These are phyloP conservation scores for Clitopilus passeckerianus DNA, from an alignment of 768 basidiomycete species.

Conservation along the genomic window DNA sequence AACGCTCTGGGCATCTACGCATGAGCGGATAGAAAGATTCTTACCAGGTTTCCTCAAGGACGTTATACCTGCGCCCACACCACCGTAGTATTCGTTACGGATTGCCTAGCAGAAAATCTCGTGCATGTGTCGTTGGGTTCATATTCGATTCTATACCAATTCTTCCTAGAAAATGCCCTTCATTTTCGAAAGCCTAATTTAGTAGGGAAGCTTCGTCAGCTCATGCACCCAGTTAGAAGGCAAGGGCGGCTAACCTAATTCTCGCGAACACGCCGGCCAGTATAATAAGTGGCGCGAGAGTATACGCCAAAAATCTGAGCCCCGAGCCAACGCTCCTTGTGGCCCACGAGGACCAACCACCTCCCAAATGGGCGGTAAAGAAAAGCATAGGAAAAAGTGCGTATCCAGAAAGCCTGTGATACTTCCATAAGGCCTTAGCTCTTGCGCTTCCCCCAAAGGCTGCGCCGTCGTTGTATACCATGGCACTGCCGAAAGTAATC, in stretches of 20 bases:
- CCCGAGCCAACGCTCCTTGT: conserved; percentile 25
- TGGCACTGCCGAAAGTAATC: conserved; percentile 39
- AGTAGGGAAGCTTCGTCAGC: background rate
- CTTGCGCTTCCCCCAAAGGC: conserved; percentile 67
- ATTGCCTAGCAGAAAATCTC: background rate
- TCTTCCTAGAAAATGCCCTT: background rate
- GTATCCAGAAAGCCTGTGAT: conserved; percentile 84
- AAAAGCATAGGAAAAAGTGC: conserved; percentile 56
- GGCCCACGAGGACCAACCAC: conserved; percentile 64
- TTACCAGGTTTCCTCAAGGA: conserved; percentile 84
- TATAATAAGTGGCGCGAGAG: conserved; percentile 46
- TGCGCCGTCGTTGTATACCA: background rate
- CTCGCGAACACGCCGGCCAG: conserved; percentile 41
- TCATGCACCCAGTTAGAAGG: background rate
- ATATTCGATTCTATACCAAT: background rate
- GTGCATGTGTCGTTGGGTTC: too few relatives aligned
- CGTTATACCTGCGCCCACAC: conserved; percentile 42
- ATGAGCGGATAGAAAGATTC: conserved; percentile 85
- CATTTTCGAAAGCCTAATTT: background rate
- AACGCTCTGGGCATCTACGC: conserved; percentile 80
- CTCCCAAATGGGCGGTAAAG: conserved; percentile 64
- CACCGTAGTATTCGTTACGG: background rate
- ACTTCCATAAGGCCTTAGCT: conserved; percentile 83
- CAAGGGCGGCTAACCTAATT: conserved; percentile 37
- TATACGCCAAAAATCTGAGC: conserved; percentile 46